phyloP scores from a whole-genome alignment of 345 rosid genomes.

The Eucalyptus sp. region DNA sequence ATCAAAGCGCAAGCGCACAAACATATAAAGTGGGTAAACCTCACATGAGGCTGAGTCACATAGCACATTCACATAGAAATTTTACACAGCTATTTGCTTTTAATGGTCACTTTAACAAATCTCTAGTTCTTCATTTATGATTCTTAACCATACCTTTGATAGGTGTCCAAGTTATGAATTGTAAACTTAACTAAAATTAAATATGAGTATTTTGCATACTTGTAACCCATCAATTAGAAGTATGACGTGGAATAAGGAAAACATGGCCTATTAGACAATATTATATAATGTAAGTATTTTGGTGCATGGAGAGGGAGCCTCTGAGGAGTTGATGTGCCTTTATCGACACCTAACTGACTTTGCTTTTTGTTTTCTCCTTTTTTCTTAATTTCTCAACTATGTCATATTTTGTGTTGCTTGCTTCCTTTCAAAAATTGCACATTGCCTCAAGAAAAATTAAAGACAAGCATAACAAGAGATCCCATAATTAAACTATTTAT shows the following conservation, averaged over 20 bases:
- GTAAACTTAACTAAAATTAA: not conserved
- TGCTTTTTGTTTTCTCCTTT: not conserved
- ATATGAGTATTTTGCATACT: fast-evolving
- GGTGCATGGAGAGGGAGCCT: not conserved
- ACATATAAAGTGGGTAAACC: not conserved
- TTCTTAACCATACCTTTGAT: not conserved
- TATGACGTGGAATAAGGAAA: not conserved
- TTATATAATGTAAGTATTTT: not conserved
- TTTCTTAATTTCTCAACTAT: not conserved
- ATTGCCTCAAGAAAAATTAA: not conserved
- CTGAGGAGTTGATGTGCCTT: not conserved
- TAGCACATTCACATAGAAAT: no score
- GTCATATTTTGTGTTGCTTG: not conserved
- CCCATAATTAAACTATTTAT: not conserved
- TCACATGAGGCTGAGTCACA: no score
- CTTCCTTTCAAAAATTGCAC: not conserved
- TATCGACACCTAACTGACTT: not conserved
- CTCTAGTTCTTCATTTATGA: no score
- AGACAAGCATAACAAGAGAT: not conserved
- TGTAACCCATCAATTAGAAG: fast-evolving
- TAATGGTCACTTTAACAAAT: no score
- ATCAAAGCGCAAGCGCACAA: not conserved
- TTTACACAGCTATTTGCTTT: no score
- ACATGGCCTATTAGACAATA: not conserved
- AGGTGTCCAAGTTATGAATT: not conserved